A percentile compares a stretch with the other conserved stretches of the same genome.
Evolutionary conservation across 371 early-diverging fungal species (phyloP).

Genomic region (Mucor mucedo): DNA sequence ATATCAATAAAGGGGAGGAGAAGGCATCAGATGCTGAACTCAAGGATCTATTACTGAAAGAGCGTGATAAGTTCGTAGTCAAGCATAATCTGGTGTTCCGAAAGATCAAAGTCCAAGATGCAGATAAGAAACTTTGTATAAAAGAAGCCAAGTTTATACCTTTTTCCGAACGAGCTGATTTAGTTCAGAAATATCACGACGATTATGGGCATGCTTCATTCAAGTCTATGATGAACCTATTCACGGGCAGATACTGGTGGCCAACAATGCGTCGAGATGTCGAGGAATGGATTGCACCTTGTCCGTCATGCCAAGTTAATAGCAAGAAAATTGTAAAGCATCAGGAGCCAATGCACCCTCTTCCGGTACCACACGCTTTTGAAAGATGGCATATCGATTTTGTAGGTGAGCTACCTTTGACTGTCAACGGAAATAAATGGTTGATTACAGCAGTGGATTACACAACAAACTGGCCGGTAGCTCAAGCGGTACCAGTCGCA

Average conservation of each 20-base stretch:
- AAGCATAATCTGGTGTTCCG: neutral
- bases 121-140: neutral
- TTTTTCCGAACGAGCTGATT: slow-evolving; percentile 11
- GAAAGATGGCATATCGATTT: slow-evolving; percentile 35
- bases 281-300: slow-evolving; percentile 17
- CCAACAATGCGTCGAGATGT: slow-evolving; percentile 11
- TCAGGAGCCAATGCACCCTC: slow-evolving; percentile 12
- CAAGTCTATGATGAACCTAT: neutral
- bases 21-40: neutral
- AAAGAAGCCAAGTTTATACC: slow-evolving; percentile 3
- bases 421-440: slow-evolving; percentile 11
- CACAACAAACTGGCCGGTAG: slow-evolving; percentile 45
- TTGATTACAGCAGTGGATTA: slow-evolving; percentile 34
- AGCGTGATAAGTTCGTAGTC: neutral
- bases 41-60: neutral
- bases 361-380: slow-evolving; percentile 15
- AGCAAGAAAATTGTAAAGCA: neutral
- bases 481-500: slow-evolving; percentile 35
- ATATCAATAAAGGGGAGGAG: neutral
- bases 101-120: neutral
- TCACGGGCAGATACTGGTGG: slow-evolving; percentile 30
- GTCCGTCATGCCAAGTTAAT: slow-evolving; percentile 25
- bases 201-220: slow-evolving; percentile 11
- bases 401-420: slow-evolving; percentile 9
- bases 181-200: slow-evolving; percentile 7